Evolutionary conservation across 495 filamentous ascomycete genomes (phyloP), one percentile per base, ranked within the genome.

Genomic region (Hypoxylon trugodes): DNA sequence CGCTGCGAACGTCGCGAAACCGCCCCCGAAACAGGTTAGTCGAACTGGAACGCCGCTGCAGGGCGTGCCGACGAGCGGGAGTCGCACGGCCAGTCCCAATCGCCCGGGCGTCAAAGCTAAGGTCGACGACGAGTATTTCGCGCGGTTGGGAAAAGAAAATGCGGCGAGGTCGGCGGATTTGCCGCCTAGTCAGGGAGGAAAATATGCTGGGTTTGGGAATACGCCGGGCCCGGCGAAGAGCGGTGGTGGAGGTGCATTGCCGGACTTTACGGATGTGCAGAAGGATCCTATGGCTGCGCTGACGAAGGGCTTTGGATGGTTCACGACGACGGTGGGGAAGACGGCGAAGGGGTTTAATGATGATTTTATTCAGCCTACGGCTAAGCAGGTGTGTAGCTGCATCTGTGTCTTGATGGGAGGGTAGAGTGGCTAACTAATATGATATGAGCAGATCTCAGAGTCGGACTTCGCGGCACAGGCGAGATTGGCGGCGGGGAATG

Each of bases 271-370:
- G 50, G 93, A 97, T 30, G 86, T 97, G 64, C 90, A 94, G 75
- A 90, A 89, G 64, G 95, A 98, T 74, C 93, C 96, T 1, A 82
- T 98, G 54, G 93, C 85, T 0, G 91, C 93, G 41, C 71, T 98
- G 66, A 91, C 84, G 21, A 97, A 96, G 77, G 90, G 95, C 4
- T 93, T 97, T 66, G 93, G 96, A 1, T 97, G 96, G 90, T 94
- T 98, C 65, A 84, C 91, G 13, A 87, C 82, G 9, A 89, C 90
- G 26, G 92, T 97, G 10, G 89, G 87, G 12, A 94, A 92, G 81
- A 86, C 88, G 54, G 95, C 93, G 10, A 95, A 96, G 81, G 90
- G 84, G 1, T 85, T 96, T 24, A 94, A 97, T 72, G 87, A 96
- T 62, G 83, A 86, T 22, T 97, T 89, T 77, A 88, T 98, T 32